Percentiles rank a stretch among this genome's conserved stretches.
Conservation (phyloP, 1,139 yeast species). For the Kurtzmaniella quercitrusa region DNA sequence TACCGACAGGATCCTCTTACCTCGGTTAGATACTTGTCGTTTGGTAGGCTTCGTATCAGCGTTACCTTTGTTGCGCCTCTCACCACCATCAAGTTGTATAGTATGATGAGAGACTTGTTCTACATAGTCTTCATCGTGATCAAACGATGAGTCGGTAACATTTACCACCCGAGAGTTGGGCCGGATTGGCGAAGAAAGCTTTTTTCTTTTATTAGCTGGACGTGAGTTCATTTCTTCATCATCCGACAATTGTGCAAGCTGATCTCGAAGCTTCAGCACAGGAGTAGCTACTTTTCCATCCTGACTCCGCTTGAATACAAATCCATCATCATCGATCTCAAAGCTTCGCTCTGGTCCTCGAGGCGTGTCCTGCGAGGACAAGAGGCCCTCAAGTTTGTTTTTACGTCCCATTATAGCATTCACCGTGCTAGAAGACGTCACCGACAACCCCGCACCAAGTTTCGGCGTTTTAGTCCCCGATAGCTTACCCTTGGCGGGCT, state of each 20-base stretch:
- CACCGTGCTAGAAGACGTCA: conserved; percentile 10
- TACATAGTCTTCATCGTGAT: conserved; percentile 21
- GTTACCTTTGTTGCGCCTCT: neutral
- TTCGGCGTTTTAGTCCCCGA: conserved; percentile 2
- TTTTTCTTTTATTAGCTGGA: neutral
- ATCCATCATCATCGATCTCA: conserved; percentile 39
- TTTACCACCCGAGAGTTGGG: neutral
- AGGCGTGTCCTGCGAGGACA: conserved; percentile 14
- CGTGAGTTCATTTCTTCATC: conserved; percentile 11
- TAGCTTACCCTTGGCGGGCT: conserved; percentile 2
- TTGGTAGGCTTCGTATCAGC: conserved; percentile 11
- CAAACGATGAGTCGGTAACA: conserved; percentile 3
- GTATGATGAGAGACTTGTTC: conserved; percentile 32
- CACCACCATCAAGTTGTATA: conserved; percentile 4
- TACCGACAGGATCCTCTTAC: conserved; percentile 69
- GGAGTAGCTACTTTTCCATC: conserved; percentile 23
- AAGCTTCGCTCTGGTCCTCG: conserved; percentile 3
- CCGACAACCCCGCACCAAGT: neutral
- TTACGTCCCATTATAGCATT: conserved; percentile 16
- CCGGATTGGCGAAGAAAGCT: neutral
- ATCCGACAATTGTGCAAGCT: conserved; percentile 17
- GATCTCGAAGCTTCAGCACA: conserved; percentile 22
- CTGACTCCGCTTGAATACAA: conserved; percentile 35
- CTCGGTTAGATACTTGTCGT: conserved; percentile 56
- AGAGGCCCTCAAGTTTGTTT: conserved; percentile 24